A percentile compares a stretch with the other conserved stretches of the same genome.
Conservation (phyloP, 2,329 filamentous ascomycete species). For the Fusarium ambrosium region DNA sequence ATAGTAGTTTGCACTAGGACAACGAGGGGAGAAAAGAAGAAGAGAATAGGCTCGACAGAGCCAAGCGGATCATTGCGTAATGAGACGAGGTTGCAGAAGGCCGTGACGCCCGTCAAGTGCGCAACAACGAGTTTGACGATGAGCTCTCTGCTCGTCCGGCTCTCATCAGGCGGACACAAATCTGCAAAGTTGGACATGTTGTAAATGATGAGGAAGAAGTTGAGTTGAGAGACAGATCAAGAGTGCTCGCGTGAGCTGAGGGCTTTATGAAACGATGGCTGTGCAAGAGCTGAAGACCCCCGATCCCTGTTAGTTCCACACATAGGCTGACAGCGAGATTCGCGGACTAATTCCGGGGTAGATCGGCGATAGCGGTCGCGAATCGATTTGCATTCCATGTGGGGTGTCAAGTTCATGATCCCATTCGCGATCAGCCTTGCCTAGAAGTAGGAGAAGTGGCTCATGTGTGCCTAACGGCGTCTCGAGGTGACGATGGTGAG, state of each 20-base stretch:
- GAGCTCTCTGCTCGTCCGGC: slow-evolving; percentile 4
- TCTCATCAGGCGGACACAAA: slow-evolving; percentile 2
- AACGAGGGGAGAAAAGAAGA: slow-evolving; percentile 15
- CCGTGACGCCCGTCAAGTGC: slow-evolving; percentile 13
- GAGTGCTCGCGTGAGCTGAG: neutral
- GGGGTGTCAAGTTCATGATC: neutral
- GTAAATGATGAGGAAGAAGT: neutral
- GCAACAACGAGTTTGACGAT: slow-evolving; percentile 27
- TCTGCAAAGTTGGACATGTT: no score
- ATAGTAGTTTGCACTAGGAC: slow-evolving; percentile 1
- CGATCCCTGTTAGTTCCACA: neutral
- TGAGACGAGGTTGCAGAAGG: slow-evolving; percentile 25
- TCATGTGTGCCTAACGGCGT: neutral
- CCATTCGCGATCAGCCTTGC: neutral
- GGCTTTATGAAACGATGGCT: slow-evolving; percentile 1
- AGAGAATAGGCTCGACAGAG: slow-evolving; percentile 22
- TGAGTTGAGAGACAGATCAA: neutral
- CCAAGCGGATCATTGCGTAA: slow-evolving; percentile 21
- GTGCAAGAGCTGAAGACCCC: neutral
- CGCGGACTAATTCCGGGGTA: neutral
- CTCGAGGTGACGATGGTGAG: neutral
- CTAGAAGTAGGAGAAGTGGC: neutral
- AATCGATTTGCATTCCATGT: neutral
- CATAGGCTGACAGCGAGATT: neutral
- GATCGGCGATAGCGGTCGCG: neutral